Conservation (phyloP, 441 rosid species). For the Pelargonium fulgidum region DNA sequence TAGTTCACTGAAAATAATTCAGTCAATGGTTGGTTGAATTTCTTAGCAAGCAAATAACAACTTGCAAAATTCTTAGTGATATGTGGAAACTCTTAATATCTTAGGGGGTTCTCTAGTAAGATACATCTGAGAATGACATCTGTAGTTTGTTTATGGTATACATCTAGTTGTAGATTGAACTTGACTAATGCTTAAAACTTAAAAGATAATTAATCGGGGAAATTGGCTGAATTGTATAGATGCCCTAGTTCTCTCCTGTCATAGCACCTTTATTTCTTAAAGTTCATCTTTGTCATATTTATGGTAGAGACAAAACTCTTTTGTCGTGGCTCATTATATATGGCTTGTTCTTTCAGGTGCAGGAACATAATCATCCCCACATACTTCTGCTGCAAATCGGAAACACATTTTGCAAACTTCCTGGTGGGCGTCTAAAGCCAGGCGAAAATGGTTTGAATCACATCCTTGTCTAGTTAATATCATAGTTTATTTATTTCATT, state of each 20-base stretch:
- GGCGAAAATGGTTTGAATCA: slow-evolving; percentile 75
- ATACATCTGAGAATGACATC: no score
- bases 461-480: not conserved
- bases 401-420: slow-evolving; percentile 94
- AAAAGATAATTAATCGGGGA: no score
- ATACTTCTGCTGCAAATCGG: slow-evolving; percentile 96
- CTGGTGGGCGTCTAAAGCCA: slow-evolving; percentile 92
- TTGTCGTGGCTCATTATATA: not conserved
- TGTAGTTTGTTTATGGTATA: no score
- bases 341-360: slow-evolving; percentile 55
- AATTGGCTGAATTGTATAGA: no score
- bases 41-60: no score
- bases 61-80: no score
- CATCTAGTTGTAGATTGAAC: no score
- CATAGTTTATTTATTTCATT: not conserved
- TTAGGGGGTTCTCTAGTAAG: no score
- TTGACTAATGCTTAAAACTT: no score
- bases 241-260: not conserved
- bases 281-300: not conserved
- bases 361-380: slow-evolving; percentile 94
- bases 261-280: not conserved
- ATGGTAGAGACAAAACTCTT: not conserved
- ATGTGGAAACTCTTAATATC: no score
- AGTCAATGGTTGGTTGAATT: no score
- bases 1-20: no score